Evolutionary conservation across 768 basidiomycete species (phyloP), one percentile per base, ranked within the genome.

Genomic region (Kwoniella europaea): DNA sequence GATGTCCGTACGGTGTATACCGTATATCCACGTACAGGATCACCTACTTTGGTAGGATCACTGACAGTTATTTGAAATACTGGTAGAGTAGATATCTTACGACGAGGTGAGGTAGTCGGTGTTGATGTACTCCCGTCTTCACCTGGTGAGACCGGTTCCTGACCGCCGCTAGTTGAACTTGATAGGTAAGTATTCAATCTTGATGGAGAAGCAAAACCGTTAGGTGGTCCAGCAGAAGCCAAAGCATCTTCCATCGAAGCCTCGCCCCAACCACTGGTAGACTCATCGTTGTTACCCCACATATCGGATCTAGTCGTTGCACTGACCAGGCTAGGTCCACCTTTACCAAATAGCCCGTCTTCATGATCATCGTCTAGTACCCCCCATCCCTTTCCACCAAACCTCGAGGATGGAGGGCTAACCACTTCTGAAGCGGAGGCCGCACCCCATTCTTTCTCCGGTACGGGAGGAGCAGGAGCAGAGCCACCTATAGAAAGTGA

Each of bases 31-130:
- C 84, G 68, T 59, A 98, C 92, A 1, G 94, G 92, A 78, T 95
- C 93, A n/a, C 97, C 97, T 55, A 98, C 92, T 76, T 92, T 93
- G 75, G 98, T 94, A 5, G 97, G 97, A 83, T 99, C 97, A 64
- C 93, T 92, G n/a, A 99, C 94, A 0, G 91, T 88, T 73, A 99
- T 93, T 9, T 88, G 82, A 81, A 97, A 98, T 27, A 91, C 85
- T 22, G 92, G 91, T 16, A 53, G 41, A 6, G 42, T 60, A 50
- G 56, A 58, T 53, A 73, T 42, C 52, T 56, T 56, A 54, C 71
- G 41, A 63, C 67, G 53, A 55, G 59, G 67, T 46, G 69, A 27
- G 35, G 63, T 64, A 4, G 67, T 63, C 1, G 64, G 67, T 4
- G 44, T 65, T n/a, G 63, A 63, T 22, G 27, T 50, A 20, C 9